Evolutionary conservation across 495 filamentous ascomycete genomes (phyloP), one percentile per base, ranked within the genome.

Genomic region (Neurospora discreta): DNA sequence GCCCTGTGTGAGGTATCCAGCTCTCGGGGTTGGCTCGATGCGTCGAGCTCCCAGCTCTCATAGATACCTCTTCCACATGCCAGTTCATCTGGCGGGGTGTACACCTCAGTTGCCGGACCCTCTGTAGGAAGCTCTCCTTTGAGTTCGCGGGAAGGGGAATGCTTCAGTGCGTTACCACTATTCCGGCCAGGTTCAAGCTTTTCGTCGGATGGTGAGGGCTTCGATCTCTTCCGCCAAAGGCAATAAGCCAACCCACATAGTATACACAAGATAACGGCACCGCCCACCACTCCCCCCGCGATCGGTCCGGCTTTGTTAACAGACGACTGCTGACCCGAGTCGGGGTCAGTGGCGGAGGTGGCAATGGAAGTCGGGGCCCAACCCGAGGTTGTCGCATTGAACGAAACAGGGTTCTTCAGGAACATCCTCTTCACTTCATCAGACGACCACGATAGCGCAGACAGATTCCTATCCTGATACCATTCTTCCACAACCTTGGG

Each of bases 381-480:
- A 15, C 13, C 39, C 13, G 40, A 65, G 40, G 13, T 40, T 0
- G n/a, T 20, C 8, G 43, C 43, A 8, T 10, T 44, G 8, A 44
- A 44, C 43, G 8, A 44, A n/a, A 44, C 8, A 3, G 43, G 43
- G 8, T 44, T 44, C 23, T 7, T 39, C 33, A 68, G 46, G 60
- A 75, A 75, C 68, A 75, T 23, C 3, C 33, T 36, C 26, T 75
- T 44, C 16, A 75, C 71, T 10, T 73, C 71, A 2, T n/a, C 60
- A 36, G 65, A 69, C 2, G 71, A 68, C 73, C 73, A 75, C 11
- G 44, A 9, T 0, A 71, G n/a, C 1, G 23, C 40, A 40, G 70
- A 39, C 30, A 67, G 15, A n/a, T 71, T 26, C 1, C 16, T 71
- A 30, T 40, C 69, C 0, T 68, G 30, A 65, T 75, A 75, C 73